phyloP scores from a whole-genome alignment of 257 asterid species.

The Capsicum baccatum region DNA sequence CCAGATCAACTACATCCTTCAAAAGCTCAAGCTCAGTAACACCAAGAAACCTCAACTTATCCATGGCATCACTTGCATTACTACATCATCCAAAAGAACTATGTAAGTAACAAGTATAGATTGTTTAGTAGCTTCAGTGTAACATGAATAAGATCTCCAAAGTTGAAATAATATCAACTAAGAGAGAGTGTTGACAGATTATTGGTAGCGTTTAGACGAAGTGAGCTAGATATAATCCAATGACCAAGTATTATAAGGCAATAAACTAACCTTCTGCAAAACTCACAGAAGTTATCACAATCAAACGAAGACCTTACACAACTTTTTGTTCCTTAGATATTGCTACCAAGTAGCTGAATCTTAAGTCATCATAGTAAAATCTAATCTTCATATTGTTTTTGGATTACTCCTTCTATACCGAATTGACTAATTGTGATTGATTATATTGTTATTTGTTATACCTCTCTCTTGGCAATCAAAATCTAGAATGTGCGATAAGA shows the following conservation, averaged over 20 bases:
- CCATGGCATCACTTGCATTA: constrained; percentile 99
- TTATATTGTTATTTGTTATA: too few relatives aligned
- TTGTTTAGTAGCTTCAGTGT: too few relatives aligned
- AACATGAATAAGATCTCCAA: too few relatives aligned
- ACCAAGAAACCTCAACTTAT: constrained; percentile 93
- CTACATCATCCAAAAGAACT: constrained; percentile 42
- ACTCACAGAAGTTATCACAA: neutral
- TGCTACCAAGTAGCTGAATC: neutral
- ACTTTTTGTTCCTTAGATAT: neutral
- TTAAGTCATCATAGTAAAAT: neutral
- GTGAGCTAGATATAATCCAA: neutral
- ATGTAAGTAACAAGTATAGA: too few relatives aligned
- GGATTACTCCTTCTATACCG: too few relatives aligned
- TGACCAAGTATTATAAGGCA: neutral
- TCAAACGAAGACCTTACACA: neutral
- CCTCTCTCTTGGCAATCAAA: too few relatives aligned
- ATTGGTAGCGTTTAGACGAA: neutral
- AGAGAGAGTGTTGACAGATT: too few relatives aligned
- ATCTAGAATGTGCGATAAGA: too few relatives aligned
- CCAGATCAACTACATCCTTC: constrained; percentile 81
- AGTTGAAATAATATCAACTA: too few relatives aligned
- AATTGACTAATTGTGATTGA: too few relatives aligned
- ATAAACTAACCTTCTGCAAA: neutral
- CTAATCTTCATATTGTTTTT: too few relatives aligned
- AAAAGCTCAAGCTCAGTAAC: constrained; percentile 81